Base-by-base conservation (phyloP, 2,329 filamentous ascomycete species). In the Apiospora hydei region DNA sequence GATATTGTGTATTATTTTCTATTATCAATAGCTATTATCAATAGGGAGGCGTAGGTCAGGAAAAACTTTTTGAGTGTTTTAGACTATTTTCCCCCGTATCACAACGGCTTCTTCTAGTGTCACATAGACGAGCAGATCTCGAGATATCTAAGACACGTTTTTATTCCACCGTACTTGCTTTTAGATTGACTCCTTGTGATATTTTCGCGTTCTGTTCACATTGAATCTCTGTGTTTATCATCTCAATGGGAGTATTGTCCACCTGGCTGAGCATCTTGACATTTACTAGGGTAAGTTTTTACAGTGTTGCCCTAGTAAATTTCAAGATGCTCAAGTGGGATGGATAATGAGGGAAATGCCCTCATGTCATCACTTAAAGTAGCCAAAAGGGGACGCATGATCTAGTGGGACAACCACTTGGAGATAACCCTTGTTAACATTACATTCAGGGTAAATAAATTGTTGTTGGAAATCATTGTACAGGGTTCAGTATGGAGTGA, bases 121-220 rank as follows among this genome's bases (percentile, higher is more conserved):
- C 30, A 57, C 26, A 61, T 38, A 61, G 53, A 61, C 53, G 53
- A 61, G 53, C 53, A 61, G 30, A 61, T 34, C 53, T 61, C 53
- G 30, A 7, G 34, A 38, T 16, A 61, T 21, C 18, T 38, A 21
- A 38, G 53, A 61, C 53, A 38, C 53, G 8, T 34, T 61, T 38
- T 4, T 21, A 61, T 38, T 21, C 3, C n/a, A 30, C 53, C 6
- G 30, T 38, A 34, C 53, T 38, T 61, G 18, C 30, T 30, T 10
- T 38, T 38, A 3, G 5, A 21, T 34, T 3, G 3, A 24, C 14
- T 57, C 26, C 7, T 57, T 21, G 0, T 57, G 26, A 51, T 18
- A 0, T 16, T 30, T 30, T 30, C 1, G 26, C 3, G 3, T 30
- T 30, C 26, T 30, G 26, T 30, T 3, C 26, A 30, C 5, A 38